Percentiles rank a stretch among this genome's conserved stretches.
These are phyloP conservation scores for Clonostachys sp. DNA, from an alignment of 2,329 filamentous ascomycete genomes.

Conservation along the genomic window DNA sequence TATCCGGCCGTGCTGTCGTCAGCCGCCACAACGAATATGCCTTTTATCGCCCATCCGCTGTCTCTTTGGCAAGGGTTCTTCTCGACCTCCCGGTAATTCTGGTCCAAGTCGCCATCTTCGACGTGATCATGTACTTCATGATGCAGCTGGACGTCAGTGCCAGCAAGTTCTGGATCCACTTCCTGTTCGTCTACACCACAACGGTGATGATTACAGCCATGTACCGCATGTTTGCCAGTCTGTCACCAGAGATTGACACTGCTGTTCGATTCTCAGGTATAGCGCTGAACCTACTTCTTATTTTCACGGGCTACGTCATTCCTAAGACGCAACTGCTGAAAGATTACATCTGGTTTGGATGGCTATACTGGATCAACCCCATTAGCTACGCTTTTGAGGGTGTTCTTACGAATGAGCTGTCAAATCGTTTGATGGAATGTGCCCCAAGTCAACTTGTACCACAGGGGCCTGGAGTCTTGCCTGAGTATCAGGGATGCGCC, in stretches of 20 bases:
- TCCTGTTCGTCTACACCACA: conserved; percentile 53
- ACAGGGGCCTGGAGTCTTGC: conserved; percentile 29
- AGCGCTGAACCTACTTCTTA: conserved; percentile 55
- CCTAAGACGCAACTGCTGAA: conserved; percentile 46
- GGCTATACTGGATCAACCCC: conserved; percentile 62
- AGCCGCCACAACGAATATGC: conserved; percentile 40
- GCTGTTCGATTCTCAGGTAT: conserved; percentile 54
- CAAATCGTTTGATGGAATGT: conserved; percentile 45
- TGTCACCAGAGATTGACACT: conserved; percentile 56
- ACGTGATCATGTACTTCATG: conserved; percentile 72
- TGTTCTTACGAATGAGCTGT: conserved; percentile 49
- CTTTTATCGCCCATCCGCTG: conserved; percentile 48
- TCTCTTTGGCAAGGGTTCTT: conserved; percentile 49
- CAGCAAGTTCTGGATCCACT: conserved; percentile 62
- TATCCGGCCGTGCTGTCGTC: conserved; percentile 62
- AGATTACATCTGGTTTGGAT: conserved; percentile 65
- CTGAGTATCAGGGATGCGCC: conserved; percentile 47
- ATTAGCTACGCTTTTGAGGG: conserved; percentile 62
- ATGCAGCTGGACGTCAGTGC: conserved; percentile 60
- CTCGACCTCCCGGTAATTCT: conserved; percentile 57
- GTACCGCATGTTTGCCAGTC: conserved; percentile 53
- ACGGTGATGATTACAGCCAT: conserved; percentile 51
- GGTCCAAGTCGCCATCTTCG: conserved; percentile 61
- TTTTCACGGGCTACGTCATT: conserved; percentile 63
- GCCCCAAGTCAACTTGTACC: conserved; percentile 38